These are phyloP conservation scores for Cutaneotrichosporon sp. DNA, from an alignment of 1,284 basidiomycete genomes.

Conservation along the genomic window DNA sequence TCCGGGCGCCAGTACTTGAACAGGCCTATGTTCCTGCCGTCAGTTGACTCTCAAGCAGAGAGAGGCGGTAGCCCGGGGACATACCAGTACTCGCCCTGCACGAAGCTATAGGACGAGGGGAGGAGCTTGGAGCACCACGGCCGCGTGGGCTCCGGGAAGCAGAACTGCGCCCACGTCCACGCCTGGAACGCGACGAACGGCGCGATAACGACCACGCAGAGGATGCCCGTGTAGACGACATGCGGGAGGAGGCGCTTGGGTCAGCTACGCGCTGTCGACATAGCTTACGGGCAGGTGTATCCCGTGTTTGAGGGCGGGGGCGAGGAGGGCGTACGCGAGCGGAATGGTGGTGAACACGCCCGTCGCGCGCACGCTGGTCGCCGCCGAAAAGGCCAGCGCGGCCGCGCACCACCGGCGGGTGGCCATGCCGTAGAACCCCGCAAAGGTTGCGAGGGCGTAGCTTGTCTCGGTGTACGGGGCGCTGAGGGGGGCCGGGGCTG, in stretches of 20 bases:
- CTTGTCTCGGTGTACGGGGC: slow-evolving; percentile 82
- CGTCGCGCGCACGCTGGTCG: slow-evolving; percentile 76
- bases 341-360: slow-evolving; percentile 62
- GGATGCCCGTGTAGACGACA: background rate
- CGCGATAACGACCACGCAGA: slow-evolving; percentile 58
- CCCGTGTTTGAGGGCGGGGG: background rate
- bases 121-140: slow-evolving; percentile 67
- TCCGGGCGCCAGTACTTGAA: slow-evolving; percentile 79
- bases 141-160: slow-evolving; percentile 48
- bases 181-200: slow-evolving; percentile 75
- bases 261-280: background rate
- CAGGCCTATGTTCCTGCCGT: slow-evolving; percentile 69
- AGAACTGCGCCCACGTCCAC: slow-evolving; percentile 68
- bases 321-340: background rate
- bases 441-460: slow-evolving; percentile 76
- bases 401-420: slow-evolving; percentile 56
- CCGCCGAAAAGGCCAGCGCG: slow-evolving; percentile 66
- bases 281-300: background rate
- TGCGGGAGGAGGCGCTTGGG: background rate
- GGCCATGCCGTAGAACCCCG: slow-evolving; percentile 57
- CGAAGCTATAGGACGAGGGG: slow-evolving; percentile 78
- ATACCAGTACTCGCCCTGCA: slow-evolving; percentile 79
- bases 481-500: slow-evolving; percentile 73
- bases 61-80: too few species aligned
- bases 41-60: too few species aligned